Conservation (phyloP, 1,284 basidiomycete species). For the Naganishia albida region DNA sequence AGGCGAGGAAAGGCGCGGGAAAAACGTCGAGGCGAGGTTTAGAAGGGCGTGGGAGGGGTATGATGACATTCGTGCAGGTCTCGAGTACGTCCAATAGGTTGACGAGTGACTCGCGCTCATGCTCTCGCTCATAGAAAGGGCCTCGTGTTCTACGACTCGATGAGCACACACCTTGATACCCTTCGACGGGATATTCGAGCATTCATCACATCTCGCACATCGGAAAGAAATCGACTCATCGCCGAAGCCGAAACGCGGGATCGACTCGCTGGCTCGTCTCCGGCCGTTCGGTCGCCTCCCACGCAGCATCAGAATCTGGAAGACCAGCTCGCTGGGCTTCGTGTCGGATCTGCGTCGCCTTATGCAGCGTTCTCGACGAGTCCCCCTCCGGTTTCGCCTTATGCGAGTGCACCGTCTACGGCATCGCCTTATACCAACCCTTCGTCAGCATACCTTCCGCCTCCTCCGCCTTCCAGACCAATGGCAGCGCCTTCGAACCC, state of each 20-base stretch:
- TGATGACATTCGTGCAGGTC: constrained; percentile 79
- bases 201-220: constrained; percentile 67
- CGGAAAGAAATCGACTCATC: constrained; percentile 70
- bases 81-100: constrained; percentile 66
- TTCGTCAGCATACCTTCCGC: constrained; percentile 35
- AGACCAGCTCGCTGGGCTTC: constrained; percentile 19
- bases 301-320: constrained; percentile 41
- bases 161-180: constrained; percentile 66
- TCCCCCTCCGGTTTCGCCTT: constrained; percentile 33
- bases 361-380: constrained; percentile 34
- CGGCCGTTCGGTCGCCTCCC: constrained; percentile 40
- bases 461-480: constrained; percentile 37
- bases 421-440: constrained; percentile 28
- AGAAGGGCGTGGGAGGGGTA: constrained; percentile 75
- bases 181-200: constrained; percentile 65
- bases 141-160: constrained; percentile 79
- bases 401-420: constrained; percentile 9
- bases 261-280: constrained; percentile 37
- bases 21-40: constrained; percentile 71
- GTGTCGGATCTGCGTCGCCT: constrained; percentile 21
- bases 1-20: constrained; percentile 72
- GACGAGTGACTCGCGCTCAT: background rate
- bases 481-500: constrained; percentile 38
- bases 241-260: constrained; percentile 67
- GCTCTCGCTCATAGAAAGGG: constrained; percentile 68